Base-by-base conservation (phyloP, 495 filamentous ascomycete genomes). In the Aspergillus hancockii region DNA sequence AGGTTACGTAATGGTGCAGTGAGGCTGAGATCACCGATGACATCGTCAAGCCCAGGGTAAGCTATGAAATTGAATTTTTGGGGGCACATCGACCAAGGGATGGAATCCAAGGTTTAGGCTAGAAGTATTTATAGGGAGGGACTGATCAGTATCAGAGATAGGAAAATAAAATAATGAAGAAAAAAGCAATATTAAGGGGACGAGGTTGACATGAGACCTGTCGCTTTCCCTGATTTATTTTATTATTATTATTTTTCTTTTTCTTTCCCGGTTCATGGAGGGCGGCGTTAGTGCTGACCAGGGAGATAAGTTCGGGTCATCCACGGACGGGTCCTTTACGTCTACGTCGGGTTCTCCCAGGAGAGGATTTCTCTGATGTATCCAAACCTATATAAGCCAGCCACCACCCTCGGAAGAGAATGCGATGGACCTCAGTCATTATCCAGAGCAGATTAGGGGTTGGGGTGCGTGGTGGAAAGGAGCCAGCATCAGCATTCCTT, bases 321-420 rank as follows among this genome's bases (percentile, higher is more conserved):
- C 53, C 40, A 41, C 53, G 19, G 53, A 43, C 47, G 49, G 38
- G 32, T 45, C 40, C 19, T 38, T 50, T 16, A 52, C 55, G 47
- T 58, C 55, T 12, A 6, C 40, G 16, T 25, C 54, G 25, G 49
- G 18, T 36, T 45, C 49, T 28, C 32, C 50, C 57, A 54, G 22
- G 31, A 54, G 22, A 30, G 34, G 21, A 43, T 58, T 58, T 47
- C 49, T 58, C 49, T 58, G 56, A 58, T 58, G 22, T 58, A 58
- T 58, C 49, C 56, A 58, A 58, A 58, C 36, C 28, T 60, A 60
- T 60, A 60, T 54, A 60, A 60, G 30, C 58, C 16, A 43, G 36
- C 31, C 58, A 60, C 45, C 45, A 51, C 58, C 58, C 58, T 60
- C 34, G 46, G 47, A 32, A 59, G 41, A 40, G 40, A 25, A 18